Evolutionary conservation across 495 filamentous ascomycete species (phyloP), one percentile per base, ranked within the genome.

Genomic region (Niebla homalea): DNA sequence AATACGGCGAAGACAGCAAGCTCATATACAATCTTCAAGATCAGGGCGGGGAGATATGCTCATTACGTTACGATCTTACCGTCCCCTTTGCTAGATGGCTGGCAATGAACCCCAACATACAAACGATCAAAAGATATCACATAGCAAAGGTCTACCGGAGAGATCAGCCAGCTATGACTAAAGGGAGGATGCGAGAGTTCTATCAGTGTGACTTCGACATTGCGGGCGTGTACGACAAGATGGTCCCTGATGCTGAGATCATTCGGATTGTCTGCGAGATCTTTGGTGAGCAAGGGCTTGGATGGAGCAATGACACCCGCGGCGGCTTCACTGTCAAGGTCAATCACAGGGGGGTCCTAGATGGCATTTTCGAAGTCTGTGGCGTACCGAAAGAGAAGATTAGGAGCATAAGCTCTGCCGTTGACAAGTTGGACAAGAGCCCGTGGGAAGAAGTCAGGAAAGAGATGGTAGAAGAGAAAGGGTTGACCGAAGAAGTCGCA

Each of bases 151-250:
- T 93, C 35, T 90, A 88, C 69, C 74, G 85, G 51, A 66, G 85
- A 60, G 85, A 89, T 65, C 83, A 87, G 63, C 83, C 83, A 1
- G 84, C 84, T 48, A 85, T 92, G 72, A 82, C 78, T 46, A 89
- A 89, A 62, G 92, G 92, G 45, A 77, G 87, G 5, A 90, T 96
- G 84, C 77, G 92, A 52, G 90, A 98, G 66, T 95, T 98, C 67
- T 94, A 93, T 66, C 90, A 97, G 70, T 95, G 89, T 67, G 90
- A 97, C 67, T 94, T 96, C 62, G 90, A 97, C 64, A 88, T 96
- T 68, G 90, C 90, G 21, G 90, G 89, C 52, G 65, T 70, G 29
- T 93, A 87, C 64, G 90, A 96, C 60, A 64, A 84, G n/a, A 96
- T 97, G 90, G 71, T 96, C 20, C 87, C 90, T 41, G 90, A 96